Base-by-base conservation (phyloP, 768 basidiomycete species). In the Rhodotorula paludigena region DNA sequence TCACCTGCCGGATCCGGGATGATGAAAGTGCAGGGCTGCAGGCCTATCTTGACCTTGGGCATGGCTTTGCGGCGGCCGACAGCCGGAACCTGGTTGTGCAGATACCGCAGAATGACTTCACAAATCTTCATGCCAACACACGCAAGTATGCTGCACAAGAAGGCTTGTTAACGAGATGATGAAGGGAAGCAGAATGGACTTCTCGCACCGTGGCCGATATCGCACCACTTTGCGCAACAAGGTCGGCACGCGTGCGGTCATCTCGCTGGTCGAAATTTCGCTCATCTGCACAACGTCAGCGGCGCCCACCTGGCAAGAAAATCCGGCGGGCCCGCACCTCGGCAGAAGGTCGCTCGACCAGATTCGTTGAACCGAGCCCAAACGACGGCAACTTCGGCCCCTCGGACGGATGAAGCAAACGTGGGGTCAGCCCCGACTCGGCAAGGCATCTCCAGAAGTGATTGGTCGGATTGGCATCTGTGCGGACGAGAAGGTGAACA, bases 381-480 rank as follows among this genome's bases (percentile, higher is more conserved):
- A 63, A 63, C 20, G 9, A 1, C 10, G 69, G 52, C 0, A 71
- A 55, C 16, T 35, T 33, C 36, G 48, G 32, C 0, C 69, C 65
- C 28, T 66, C 69, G 20, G 61, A 52, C 32, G 69, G 69, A 16
- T 36, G 35, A 0, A 71, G 38, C 11, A 41, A 32, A 15, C 69
- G 53, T 30, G 64, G 65, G 7, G 69, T 71, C 41, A 71, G 47
- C 21, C 65, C 69, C 8, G 58, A 51, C 2, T 55, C 61, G 18
- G 48, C 35, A 9, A 71, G 57, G 14, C 53, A 55, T 5, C 55
- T 55, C 63, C 63, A 71, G 42, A 54, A 71, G 32, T 66, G 65
- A n/a, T 71, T 71, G 30, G 69, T 71, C 25, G 69, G 65, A 25
- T 45, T 55, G n/a, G 69, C 69, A 32, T 71, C 69, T 70, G 56